A percentile compares a stretch with the other conserved stretches of the same genome.
These are phyloP conservation scores for Neofusicoccum cordaticola DNA, from an alignment of 2,329 filamentous ascomycete species.

Conservation along the genomic window DNA sequence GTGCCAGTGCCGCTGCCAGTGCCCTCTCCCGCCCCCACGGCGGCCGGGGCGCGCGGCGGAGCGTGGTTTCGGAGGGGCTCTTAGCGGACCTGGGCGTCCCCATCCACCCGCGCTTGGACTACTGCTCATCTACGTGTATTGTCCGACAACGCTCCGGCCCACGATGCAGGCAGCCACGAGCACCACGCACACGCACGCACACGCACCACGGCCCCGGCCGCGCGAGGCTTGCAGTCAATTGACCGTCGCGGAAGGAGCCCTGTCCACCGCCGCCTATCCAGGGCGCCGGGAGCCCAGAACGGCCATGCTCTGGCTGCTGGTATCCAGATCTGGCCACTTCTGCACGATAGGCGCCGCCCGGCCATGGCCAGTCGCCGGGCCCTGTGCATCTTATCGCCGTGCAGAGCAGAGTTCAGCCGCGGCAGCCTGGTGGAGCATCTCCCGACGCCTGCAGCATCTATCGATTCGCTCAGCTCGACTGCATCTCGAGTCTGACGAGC, in stretches of 20 bases:
- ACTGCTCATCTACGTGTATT: background rate
- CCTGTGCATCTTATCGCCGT: background rate
- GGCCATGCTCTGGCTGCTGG: background rate
- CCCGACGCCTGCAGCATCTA: conserved; percentile 10
- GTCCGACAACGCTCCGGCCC: background rate
- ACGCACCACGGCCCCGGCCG: background rate
- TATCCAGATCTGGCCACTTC: conserved; percentile 3
- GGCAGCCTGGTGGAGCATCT: conserved; percentile 4
- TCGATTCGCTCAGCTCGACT: conserved; percentile 6
- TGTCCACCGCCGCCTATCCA: background rate
- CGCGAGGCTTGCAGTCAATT: background rate
- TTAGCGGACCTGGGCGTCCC: background rate
- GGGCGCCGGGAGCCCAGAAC: background rate
- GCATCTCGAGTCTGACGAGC: conserved; percentile 13
- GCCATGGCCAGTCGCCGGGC: background rate
- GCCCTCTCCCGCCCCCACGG: background rate
- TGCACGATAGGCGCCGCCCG: conserved; percentile 1
- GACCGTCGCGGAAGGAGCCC: background rate
- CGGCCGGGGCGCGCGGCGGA: background rate
- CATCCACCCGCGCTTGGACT: background rate
- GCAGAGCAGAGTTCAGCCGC: conserved; percentile 3
- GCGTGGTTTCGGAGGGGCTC: background rate
- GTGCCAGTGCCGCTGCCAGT: background rate
- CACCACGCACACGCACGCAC: background rate
- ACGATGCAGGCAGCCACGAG: background rate